Evolutionary conservation across 2,329 filamentous ascomycete species (phyloP), one percentile per base, ranked within the genome.

Genomic region (Kalmusia sp.): DNA sequence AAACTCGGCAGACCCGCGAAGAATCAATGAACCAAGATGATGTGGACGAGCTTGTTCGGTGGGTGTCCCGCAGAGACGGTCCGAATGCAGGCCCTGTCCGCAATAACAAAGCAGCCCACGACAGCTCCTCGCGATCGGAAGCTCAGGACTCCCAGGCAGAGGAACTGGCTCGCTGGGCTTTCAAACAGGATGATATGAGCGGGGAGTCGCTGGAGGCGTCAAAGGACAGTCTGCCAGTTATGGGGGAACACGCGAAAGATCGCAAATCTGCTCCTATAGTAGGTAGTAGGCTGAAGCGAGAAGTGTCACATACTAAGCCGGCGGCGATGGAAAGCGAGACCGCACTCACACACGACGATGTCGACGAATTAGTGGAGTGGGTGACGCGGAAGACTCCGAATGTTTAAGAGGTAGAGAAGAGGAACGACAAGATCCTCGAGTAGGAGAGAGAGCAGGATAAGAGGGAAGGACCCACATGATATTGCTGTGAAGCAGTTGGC

Each of bases 41-140:
- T 25, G 57, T 69, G 9, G 61, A 64, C 37, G 65, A 68, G 14
- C 62, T 70, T 2, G 61, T 70, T 6, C 51, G 61, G 27, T 69
- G 64, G 65, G 59, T 68, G 14, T 64, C 61, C 9, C 55, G 55
- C 3, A 64, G 50, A 48, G 59, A 62, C 28, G 57, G 52, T 19
- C 31, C 43, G 5, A 51, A 52, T 4, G 57, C 49, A 3, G 59
- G 52, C 17, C 52, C 54, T 5, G 44, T 57, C 2, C 47, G 44
- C 6, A 33, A 49, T 9, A 49, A 51, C 9, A 28, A 31, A 21
- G 35, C 11, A n/a, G 19, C 19, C 14, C 15, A 9, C 11, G 31
- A 12, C 14, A 25, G 24, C 19, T 24, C 49, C 1, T 21, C 38
- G 9, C 39, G 27, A 9, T 49, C 49, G 8, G 37, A 27, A n/a